Base-by-base conservation (phyloP, 176 grass and related monocot species). In the Carex myosuroides region DNA sequence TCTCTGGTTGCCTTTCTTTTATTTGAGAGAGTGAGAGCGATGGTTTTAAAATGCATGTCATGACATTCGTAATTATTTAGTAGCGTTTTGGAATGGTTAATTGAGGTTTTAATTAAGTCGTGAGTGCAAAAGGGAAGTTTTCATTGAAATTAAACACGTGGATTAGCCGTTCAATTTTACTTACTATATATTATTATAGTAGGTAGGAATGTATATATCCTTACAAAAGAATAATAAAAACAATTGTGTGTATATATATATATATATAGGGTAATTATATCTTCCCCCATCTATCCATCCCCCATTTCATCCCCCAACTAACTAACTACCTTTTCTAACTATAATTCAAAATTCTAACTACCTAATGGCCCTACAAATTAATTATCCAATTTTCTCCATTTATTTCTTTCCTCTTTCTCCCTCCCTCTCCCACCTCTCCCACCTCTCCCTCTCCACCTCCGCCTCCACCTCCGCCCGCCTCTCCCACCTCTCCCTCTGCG, bases 11-110 rank as follows among this genome's bases (percentile, higher is more conserved):
- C 39, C n/a, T 68, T 68, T 48, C 30, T 65, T 52, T 83, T 46
- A 68, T 83, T 65, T 64, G 20, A 64, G 80, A 52, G 80, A 24
- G 80, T 48, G 80, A 82, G 39, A 82, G 62, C 26, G 60, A 82
- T 82, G 39, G 18, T 46, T 60, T 72, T 72, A 20, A 14, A 74
- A 53, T 74, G 30, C 37, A 39, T 61, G 32, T n/a, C 37, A 39
- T 61, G 32, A 68, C 37, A 35, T 68, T 39, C 68, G 2, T 71
- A 71, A 65, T 32, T 50, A 21, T 22, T 73, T 50, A 16, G 21
- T 53, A 26, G 13, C 46, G 12, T 65, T 82, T 21, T 64, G 33
- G 37, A 64, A 82, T 64, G 60, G 16, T 20, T 81, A 81, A 81
- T 41, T 42, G 9, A 37, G 26, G 11, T 44, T 44, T 10, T 64